These are phyloP conservation scores for Haplosporangium gracile DNA, from an alignment of 192 early-diverging fungal species.

Conservation along the genomic window DNA sequence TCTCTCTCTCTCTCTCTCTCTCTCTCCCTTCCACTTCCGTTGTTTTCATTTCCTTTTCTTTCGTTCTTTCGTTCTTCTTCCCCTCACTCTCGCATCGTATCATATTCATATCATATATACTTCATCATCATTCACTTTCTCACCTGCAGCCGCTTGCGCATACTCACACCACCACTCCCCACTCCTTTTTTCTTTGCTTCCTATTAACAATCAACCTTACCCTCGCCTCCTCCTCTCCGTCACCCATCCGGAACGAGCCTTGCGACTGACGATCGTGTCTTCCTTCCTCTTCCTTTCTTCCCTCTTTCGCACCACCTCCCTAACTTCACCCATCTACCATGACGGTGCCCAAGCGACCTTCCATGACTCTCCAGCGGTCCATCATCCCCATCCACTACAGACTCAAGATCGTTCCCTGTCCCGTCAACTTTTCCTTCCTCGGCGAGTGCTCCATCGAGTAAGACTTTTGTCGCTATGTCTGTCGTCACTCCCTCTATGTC, in stretches of 20 bases:
- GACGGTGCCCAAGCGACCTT: slow-evolving; percentile 45
- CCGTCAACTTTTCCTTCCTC: slow-evolving; percentile 77
- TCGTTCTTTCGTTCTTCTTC: neutral
- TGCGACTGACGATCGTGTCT: neutral
- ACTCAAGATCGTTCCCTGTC: slow-evolving; percentile 76
- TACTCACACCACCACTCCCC: neutral
- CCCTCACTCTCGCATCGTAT: neutral
- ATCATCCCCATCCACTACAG: slow-evolving; percentile 81
- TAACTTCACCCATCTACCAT: slow-evolving; percentile 13
- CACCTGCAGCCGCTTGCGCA: no score
- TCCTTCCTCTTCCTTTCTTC: neutral
- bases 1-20: neutral
- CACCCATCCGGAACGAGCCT: neutral
- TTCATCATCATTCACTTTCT: neutral
- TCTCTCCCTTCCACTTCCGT: neutral
- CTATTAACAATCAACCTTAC: neutral
- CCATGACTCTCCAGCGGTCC: slow-evolving; percentile 38
- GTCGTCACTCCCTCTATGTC: neutral
- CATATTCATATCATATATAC: no score
- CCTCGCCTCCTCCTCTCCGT: neutral
- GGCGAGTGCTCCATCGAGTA: slow-evolving; percentile 78
- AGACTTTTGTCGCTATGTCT: neutral
- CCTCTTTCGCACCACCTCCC: neutral
- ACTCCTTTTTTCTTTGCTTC: neutral
- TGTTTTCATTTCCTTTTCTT: neutral